phyloP scores from a whole-genome alignment of 257 asterid genomes.

The Agastache rugosa region DNA sequence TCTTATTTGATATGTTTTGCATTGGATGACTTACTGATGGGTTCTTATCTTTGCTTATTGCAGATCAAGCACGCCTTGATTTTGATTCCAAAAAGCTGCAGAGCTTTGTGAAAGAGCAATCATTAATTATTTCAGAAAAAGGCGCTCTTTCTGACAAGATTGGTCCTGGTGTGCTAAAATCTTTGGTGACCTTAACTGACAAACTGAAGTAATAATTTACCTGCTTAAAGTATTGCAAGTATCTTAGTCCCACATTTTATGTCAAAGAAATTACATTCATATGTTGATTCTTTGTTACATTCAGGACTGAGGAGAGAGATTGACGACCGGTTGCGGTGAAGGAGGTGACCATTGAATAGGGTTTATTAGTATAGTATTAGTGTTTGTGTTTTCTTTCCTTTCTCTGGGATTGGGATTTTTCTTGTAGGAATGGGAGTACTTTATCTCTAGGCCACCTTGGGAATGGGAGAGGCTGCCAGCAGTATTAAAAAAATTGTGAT shows the following conservation, averaged over 20 bases:
- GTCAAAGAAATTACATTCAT: constrained; percentile 11
- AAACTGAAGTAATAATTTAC: constrained; percentile 54
- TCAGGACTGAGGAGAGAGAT: constrained; percentile 48
- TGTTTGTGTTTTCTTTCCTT: constrained; percentile 11
- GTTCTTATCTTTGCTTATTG: constrained; percentile 38
- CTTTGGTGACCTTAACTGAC: constrained; percentile 80
- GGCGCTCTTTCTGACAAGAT: constrained; percentile 84
- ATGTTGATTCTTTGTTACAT: constrained; percentile 32
- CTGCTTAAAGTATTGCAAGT: constrained; percentile 16
- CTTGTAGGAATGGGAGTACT: neutral
- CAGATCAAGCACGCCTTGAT: constrained; percentile 80
- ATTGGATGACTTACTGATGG: constrained; percentile 14
- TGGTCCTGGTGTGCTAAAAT: constrained; percentile 81
- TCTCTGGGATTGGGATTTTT: constrained; percentile 8
- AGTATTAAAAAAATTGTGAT: neutral
- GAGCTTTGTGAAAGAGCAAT: constrained; percentile 84
- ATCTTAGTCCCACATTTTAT: constrained; percentile 1
- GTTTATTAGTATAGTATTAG: constrained; percentile 20
- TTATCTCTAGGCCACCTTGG: neutral
- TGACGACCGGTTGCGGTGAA: constrained; percentile 35
- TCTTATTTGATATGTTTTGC: constrained; percentile 9
- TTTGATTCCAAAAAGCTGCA: constrained; percentile 84
- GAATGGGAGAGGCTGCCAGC: constrained; percentile 3
- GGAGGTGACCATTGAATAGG: constrained; percentile 27
- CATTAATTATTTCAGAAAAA: constrained; percentile 69